Evolutionary conservation across 768 basidiomycete species (phyloP).

Genomic region (Rhizopogon rudus): DNA sequence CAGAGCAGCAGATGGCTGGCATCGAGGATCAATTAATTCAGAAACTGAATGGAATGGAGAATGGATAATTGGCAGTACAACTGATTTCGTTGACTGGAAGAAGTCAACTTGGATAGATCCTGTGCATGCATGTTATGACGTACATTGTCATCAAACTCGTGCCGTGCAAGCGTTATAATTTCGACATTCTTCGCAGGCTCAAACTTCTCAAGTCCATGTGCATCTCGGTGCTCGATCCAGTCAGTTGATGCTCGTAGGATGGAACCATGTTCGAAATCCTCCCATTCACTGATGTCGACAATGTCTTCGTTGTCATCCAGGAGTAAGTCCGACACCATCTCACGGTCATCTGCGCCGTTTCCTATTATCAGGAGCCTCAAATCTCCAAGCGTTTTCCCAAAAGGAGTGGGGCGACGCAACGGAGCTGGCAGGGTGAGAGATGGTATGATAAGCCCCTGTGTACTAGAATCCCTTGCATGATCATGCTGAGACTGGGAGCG

Average conservation of each 20-base stretch:
- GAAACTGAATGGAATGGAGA: slow-evolving; percentile 50
- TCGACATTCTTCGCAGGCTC: slow-evolving; percentile 65
- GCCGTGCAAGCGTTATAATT: slow-evolving; percentile 45
- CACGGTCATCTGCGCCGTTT: slow-evolving; percentile 27
- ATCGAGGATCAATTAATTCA: slow-evolving; percentile 48
- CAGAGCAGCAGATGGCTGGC: slow-evolving; percentile 45
- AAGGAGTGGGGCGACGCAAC: slow-evolving; percentile 58
- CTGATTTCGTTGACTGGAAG: slow-evolving; percentile 18
- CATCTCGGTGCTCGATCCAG: slow-evolving; percentile 65
- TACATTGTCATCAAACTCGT: slow-evolving; percentile 42
- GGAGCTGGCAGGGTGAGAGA: slow-evolving; percentile 60
- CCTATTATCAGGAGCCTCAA: slow-evolving; percentile 53
- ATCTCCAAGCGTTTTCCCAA: slow-evolving; percentile 64
- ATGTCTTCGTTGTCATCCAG: slow-evolving; percentile 65
- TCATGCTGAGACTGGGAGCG: slow-evolving; percentile 43
- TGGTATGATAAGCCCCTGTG: slow-evolving; percentile 63
- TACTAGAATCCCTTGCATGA: slow-evolving; percentile 28
- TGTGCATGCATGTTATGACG: slow-evolving; percentile 18
- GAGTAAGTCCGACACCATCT: slow-evolving; percentile 42
- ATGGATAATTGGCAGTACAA: slow-evolving; percentile 43
- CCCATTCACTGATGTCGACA: slow-evolving; percentile 58
- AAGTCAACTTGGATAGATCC: not conserved
- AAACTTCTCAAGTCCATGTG: slow-evolving; percentile 59
- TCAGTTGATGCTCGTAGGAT: slow-evolving; percentile 60
- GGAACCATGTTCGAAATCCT: slow-evolving; percentile 38